Conservation (phyloP, 2,329 filamentous ascomycete genomes). For the Monosporascus ibericus region DNA sequence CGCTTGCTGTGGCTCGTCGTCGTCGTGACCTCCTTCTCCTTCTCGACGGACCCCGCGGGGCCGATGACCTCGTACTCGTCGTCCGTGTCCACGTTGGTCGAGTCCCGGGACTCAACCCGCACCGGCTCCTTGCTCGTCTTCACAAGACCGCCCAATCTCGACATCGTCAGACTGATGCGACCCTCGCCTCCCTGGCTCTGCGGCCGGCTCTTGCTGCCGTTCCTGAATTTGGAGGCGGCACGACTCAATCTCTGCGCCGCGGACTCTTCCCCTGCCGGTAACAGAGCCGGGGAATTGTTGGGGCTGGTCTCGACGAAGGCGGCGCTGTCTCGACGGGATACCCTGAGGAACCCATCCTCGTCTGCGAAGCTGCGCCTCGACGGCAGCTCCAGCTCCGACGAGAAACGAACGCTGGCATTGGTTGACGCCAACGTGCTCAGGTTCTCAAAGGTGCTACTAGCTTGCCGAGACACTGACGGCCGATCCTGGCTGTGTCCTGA, state of each 20-base stretch:
- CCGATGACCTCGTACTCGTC: conserved; percentile 20
- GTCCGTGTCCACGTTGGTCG: conserved; percentile 13
- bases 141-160: conserved; percentile 46
- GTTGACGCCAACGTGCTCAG: conserved; percentile 25
- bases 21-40: conserved; percentile 14
- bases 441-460: conserved; percentile 41
- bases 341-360: conserved; percentile 31
- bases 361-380: conserved; percentile 42
- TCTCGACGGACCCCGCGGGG: conserved; percentile 9
- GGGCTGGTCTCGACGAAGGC: conserved; percentile 40
- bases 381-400: conserved; percentile 45
- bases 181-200: conserved; percentile 53
- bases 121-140: conserved; percentile 45
- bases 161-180: conserved; percentile 52
- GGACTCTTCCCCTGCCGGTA: conserved; percentile 43
- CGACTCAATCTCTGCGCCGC: conserved; percentile 50
- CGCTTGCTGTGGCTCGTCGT: conserved; percentile 7
- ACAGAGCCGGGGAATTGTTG: conserved; percentile 32
- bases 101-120: conserved; percentile 28
- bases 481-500: conserved; percentile 21
- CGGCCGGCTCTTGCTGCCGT: conserved; percentile 46
- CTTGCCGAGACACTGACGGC: conserved; percentile 26
- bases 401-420: conserved; percentile 48
- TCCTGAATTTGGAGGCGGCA: conserved; percentile 49
- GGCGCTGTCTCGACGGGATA: conserved; percentile 43